Conservation (phyloP, 1,284 basidiomycete genomes). For the Mycena sp. region DNA sequence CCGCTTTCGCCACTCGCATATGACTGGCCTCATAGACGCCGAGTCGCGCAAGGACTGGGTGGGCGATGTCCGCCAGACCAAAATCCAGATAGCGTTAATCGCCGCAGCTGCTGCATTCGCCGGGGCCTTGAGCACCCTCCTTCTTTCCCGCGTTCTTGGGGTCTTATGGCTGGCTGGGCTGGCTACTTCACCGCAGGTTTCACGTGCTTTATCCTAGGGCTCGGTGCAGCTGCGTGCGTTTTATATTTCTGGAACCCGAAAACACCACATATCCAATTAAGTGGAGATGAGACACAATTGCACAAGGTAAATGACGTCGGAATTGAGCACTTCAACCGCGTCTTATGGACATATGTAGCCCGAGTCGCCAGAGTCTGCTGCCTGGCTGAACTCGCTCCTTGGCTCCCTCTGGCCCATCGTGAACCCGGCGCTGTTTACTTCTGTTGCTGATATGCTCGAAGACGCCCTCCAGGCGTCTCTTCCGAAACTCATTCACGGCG, state of each 20-base stretch:
- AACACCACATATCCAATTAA: constrained; percentile 6
- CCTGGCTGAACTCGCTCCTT: constrained; percentile 72
- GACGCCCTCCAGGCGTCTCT: constrained; percentile 74
- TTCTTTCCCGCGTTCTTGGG: constrained; percentile 39
- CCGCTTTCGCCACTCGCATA: constrained; percentile 11
- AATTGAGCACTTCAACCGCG: too few species aligned
- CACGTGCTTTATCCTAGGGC: constrained; percentile 18
- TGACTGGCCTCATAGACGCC: constrained; percentile 29
- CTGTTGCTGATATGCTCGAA: constrained; percentile 66
- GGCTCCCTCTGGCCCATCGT: constrained; percentile 63
- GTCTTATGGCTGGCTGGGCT: constrained; percentile 28
- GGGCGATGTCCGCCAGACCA: constrained; percentile 40
- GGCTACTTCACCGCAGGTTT: constrained; percentile 14
- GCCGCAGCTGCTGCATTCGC: constrained; percentile 41
- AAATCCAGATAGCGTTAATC: constrained; percentile 42
- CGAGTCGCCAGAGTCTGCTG: constrained; percentile 47
- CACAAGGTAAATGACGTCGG: constrained; percentile 13
- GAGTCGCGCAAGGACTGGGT: constrained; percentile 39
- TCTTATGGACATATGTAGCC: constrained; percentile 12
- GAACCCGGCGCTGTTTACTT: constrained; percentile 60
- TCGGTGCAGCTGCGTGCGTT: constrained; percentile 15
- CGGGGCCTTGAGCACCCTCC: constrained; percentile 39
- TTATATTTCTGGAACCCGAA: constrained; percentile 22
- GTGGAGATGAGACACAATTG: constrained; percentile 24
- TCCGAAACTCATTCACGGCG: constrained; percentile 77